These are phyloP conservation scores for Aspergillus unguis DNA, from an alignment of 2,329 filamentous ascomycete species.

Conservation along the genomic window DNA sequence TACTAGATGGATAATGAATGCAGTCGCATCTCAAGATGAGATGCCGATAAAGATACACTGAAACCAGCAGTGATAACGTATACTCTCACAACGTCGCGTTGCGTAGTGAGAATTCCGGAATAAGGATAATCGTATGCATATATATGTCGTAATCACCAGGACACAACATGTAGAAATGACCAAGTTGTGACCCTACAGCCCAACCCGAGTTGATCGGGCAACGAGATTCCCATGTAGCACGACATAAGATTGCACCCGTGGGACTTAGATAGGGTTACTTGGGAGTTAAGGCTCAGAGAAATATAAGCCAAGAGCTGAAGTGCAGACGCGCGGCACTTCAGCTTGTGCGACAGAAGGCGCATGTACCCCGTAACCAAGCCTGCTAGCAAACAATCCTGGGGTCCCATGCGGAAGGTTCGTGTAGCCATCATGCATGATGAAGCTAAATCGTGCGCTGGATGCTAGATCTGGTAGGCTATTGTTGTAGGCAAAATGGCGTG, in stretches of 20 bases:
- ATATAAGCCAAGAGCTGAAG: too few species aligned
- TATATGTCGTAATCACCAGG: neutral
- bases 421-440: neutral
- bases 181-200: neutral
- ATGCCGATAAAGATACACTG: neutral
- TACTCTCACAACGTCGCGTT: neutral
- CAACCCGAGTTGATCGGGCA: neutral
- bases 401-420: neutral
- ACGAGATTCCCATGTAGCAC: neutral
- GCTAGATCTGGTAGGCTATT: neutral
- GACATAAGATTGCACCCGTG: neutral
- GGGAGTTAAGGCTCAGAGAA: too few species aligned
- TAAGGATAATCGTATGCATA: neutral
- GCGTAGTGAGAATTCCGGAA: neutral
- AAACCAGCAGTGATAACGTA: neutral
- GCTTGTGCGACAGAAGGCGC: neutral
- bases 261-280: neutral
- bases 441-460: neutral
- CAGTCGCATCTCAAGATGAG: neutral
- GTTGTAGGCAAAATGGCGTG: neutral
- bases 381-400: neutral
- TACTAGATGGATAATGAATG: neutral
- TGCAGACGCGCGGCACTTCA: neutral
- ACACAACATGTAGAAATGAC: neutral
- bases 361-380: neutral